Evolutionary conservation across 106 monocot species (phyloP), one percentile per base, ranked within the genome.

Genomic region (Dendrobium nobile): DNA sequence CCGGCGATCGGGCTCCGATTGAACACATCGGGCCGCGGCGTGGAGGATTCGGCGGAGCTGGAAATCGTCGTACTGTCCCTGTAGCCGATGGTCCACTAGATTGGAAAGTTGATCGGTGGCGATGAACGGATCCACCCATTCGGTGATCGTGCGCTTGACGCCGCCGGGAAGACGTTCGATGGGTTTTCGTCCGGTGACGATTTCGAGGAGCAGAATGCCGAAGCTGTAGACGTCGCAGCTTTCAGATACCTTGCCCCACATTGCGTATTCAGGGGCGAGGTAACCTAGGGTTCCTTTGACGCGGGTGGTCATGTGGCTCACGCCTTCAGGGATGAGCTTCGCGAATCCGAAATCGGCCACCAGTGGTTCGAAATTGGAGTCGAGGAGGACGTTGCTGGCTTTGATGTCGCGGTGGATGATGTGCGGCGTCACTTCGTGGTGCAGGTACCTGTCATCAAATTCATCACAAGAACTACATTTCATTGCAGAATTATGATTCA

Each of bases 351-450:
- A 87, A 79, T 87, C 87, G 17, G 85, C 80, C 10, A 88, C 88
- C 47, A 80, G 88, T 2, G 90, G 85, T 18, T 79, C 64, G 78
- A 87, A 90, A 43, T 85, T 72, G 22, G 81, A 72, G 67, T 84
- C 87, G 2, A 90, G 87, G 15, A 90, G 87, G 4, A 90, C 83
- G 78, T 90, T 90, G 78, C 87, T 85, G 3, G 90, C 90, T 80
- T 90, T 90, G 55, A 90, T 87, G 81, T 90, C 90, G 2, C 83
- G 80, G 78, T 90, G 90, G 79, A 90, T 87, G 54, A 90, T 87
- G 65, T 78, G 85, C 4, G 87, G 85, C 7, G 59, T 81, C 55
- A 79, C 87, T 9, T 82, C 79, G 22, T 84, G 80, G 81, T 90
- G 87, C 17, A 90, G 75, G 78, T 90, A 89, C n/a, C 88, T 88